These are phyloP conservation scores for Rhodocollybia butyracea DNA, from an alignment of 768 basidiomycete genomes.

Conservation along the genomic window DNA sequence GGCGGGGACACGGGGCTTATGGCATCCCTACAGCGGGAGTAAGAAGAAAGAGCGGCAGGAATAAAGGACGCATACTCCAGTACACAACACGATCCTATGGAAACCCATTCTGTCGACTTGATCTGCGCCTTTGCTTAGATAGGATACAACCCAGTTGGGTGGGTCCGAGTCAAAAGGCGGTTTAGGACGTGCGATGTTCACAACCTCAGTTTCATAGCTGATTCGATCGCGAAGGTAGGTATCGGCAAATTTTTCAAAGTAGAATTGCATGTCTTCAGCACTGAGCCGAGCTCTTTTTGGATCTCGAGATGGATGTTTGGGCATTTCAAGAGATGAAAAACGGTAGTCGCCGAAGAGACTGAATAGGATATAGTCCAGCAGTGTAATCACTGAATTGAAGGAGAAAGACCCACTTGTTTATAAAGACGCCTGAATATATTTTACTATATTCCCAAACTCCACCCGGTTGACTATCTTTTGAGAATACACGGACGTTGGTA, in stretches of 20 bases:
- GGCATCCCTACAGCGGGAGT: conserved; percentile 47
- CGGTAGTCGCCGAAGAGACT: conserved; percentile 65
- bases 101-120: conserved; percentile 34
- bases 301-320: conserved; percentile 29
- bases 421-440: conserved; percentile 51
- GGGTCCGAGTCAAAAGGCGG: conserved; percentile 17
- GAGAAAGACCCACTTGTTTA: conserved; percentile 52
- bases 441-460: conserved; percentile 59
- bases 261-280: conserved; percentile 51
- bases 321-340: conserved; percentile 57
- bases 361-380: background rate
- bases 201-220: conserved; percentile 44
- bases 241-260: conserved; percentile 53
- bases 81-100: conserved; percentile 53
- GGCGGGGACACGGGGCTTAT: conserved; percentile 44
- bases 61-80: conserved; percentile 35
- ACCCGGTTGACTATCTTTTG: conserved; percentile 51
- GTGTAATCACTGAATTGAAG: background rate
- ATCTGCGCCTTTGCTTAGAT: conserved; percentile 18
- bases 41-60: background rate
- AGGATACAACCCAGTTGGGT: conserved; percentile 41
- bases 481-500: conserved; percentile 47
- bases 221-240: conserved; percentile 43
- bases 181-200: conserved; percentile 35
- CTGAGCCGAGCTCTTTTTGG: conserved; percentile 43